Evolutionary conservation across 1,284 basidiomycete species (phyloP).

Genomic region (Kwoniella shivajii): DNA sequence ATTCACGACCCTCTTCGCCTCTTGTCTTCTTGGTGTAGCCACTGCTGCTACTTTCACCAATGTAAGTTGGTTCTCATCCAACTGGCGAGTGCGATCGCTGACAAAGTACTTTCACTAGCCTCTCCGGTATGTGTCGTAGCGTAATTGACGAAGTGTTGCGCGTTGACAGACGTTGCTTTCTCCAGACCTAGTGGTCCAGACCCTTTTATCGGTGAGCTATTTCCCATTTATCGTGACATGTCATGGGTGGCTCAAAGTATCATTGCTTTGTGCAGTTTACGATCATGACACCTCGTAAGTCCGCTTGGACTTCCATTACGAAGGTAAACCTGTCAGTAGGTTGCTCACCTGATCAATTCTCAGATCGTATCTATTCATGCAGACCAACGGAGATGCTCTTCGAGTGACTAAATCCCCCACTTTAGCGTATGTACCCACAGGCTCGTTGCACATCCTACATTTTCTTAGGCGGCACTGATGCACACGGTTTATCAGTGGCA

Average conservation of each 20-base stretch:
- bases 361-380: slow-evolving; percentile 21
- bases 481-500: slow-evolving; percentile 5
- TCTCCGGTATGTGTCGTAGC: slow-evolving; percentile 9
- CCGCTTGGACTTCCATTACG: not conserved
- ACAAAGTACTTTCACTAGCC: slow-evolving; percentile 11
- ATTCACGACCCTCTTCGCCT: not conserved
- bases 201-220: slow-evolving; percentile 22
- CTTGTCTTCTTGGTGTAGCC: slow-evolving; percentile 4
- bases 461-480: not conserved
- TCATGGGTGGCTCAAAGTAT: not conserved
- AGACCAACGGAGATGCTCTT: slow-evolving; percentile 14
- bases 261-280: slow-evolving; percentile 8
- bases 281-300: slow-evolving; percentile 18
- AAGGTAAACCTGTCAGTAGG: no score
- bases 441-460: not conserved
- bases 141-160: not conserved
- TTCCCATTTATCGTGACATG: not conserved
- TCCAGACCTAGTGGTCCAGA: slow-evolving; percentile 16
- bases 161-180: not conserved
- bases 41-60: slow-evolving; percentile 16
- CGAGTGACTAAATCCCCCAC: slow-evolving; percentile 19
- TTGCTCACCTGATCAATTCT: not conserved
- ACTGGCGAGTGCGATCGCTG: not conserved
- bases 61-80: slow-evolving; percentile 4
- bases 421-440: slow-evolving; percentile 10